phyloP scores from a whole-genome alignment of 75 land plant genomes.

The Cunninghamia lanceolata region DNA sequence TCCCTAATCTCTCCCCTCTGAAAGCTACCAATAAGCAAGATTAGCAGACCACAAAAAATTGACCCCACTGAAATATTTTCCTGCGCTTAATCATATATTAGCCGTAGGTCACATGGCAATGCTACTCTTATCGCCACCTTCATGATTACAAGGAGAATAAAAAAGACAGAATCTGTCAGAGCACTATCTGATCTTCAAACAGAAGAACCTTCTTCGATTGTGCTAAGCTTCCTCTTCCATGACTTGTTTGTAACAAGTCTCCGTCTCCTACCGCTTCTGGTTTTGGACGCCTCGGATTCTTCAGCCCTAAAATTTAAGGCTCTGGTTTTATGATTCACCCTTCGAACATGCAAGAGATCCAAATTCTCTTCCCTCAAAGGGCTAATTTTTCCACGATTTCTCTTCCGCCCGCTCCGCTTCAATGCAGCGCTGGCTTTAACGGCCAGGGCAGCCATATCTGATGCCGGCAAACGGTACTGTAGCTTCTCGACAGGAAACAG shows the following conservation, averaged over 20 bases:
- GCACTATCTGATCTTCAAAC: background rate
- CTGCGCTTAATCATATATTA: background rate
- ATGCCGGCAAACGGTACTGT: conserved; percentile 1
- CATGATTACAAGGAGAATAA: background rate
- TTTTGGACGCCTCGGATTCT: background rate
- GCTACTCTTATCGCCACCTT: background rate
- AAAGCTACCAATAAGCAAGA: no score
- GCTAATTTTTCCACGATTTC: background rate
- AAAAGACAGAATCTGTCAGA: background rate
- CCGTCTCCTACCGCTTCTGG: background rate
- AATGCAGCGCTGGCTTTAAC: conserved; percentile 17
- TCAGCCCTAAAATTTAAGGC: background rate
- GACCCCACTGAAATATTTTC: background rate
- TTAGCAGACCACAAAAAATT: background rate
- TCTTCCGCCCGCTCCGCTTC: background rate
- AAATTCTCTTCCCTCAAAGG: background rate
- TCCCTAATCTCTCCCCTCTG: no score
- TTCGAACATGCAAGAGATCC: background rate
- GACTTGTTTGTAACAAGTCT: background rate
- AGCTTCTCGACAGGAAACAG: conserved; percentile 23
- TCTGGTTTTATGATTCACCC: background rate
- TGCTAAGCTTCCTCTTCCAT: background rate
- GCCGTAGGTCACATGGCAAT: background rate
- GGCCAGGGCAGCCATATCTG: conserved; percentile 26
- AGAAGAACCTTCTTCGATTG: background rate